Percentiles rank a stretch among this genome's conserved stretches.
Evolutionary conservation across 169 alveolate genomes (phyloP).

Genomic region (Plasmodium fragile): DNA sequence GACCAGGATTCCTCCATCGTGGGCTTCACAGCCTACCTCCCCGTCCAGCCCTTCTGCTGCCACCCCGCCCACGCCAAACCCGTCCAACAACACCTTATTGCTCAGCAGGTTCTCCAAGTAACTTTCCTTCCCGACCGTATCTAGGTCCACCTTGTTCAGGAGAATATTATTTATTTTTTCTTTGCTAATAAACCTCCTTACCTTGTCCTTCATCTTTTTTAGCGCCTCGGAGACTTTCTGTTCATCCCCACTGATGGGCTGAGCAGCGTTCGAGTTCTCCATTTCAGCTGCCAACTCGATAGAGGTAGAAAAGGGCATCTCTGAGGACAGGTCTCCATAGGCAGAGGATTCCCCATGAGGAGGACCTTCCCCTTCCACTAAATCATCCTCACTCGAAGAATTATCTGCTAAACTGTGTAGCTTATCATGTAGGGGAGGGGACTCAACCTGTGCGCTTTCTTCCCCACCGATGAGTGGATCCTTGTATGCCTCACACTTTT

Average conservation of each 20-base stretch:
- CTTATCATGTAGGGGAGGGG: not conserved
- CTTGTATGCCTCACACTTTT: not conserved
- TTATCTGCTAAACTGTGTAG: not conserved
- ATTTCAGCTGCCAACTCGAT: not conserved
- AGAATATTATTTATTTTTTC: slow-evolving; percentile 11
- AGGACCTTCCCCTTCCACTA: not conserved
- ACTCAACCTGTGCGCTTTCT: not conserved
- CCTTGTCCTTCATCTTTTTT: not conserved
- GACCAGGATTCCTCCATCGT: not conserved
- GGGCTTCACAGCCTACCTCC: not conserved
- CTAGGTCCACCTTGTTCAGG: slow-evolving; percentile 6
- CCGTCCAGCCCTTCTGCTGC: not conserved
- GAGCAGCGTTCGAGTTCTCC: not conserved
- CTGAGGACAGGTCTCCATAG: not conserved
- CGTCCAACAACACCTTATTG: slow-evolving; percentile 26
- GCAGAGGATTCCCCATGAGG: not conserved
- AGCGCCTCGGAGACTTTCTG: not conserved
- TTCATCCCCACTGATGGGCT: not conserved
- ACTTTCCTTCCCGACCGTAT: not conserved
- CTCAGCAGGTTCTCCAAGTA: slow-evolving; percentile 14
- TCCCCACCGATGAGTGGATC: not conserved
- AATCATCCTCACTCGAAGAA: not conserved
- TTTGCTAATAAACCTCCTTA: not conserved
- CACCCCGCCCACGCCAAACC: not conserved
- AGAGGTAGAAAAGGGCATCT: not conserved